Percentiles rank a stretch among this genome's conserved stretches.
These are phyloP conservation scores for Passiflora organensis DNA, from an alignment of 345 rosid species.

Conservation along the genomic window DNA sequence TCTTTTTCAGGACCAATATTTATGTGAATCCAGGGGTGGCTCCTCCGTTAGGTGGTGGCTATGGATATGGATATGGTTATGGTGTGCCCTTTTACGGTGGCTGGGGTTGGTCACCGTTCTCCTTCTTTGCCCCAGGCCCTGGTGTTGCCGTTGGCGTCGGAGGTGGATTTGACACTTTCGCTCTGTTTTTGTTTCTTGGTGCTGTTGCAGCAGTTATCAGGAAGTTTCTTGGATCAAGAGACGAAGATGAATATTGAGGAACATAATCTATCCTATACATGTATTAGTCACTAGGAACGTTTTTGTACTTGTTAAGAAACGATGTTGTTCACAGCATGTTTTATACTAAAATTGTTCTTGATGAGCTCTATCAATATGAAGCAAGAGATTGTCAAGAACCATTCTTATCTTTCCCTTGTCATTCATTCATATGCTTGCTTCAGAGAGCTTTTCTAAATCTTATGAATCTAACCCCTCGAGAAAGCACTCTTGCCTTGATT, in stretches of 20 bases:
- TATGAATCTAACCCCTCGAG: no score
- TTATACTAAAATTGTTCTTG: no score
- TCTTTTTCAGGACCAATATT: conserved; percentile 66
- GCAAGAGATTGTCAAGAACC: no score
- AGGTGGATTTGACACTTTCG: conserved; percentile 67
- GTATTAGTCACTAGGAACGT: not conserved
- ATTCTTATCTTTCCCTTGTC: no score
- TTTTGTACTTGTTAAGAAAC: no score
- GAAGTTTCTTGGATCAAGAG: conserved; percentile 55
- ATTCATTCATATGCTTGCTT: no score
- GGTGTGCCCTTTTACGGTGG: conserved; percentile 89
- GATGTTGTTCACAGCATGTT: no score
- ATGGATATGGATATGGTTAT: conserved; percentile 58
- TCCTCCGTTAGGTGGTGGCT: conserved; percentile 92
- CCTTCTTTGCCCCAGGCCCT: conserved; percentile 88
- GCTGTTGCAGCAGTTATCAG: conserved; percentile 71
- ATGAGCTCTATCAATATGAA: no score
- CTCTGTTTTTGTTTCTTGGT: conserved; percentile 69
- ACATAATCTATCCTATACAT: not conserved
- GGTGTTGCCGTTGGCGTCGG: conserved; percentile 70
- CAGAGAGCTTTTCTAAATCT: no score
- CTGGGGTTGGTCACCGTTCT: conserved; percentile 96
- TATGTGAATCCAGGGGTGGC: conserved; percentile 78
- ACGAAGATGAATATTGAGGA: conserved; percentile 49
- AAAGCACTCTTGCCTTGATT: no score